Conservation (phyloP, 257 asterid genomes). For the Rauvolfia tetraphylla region DNA sequence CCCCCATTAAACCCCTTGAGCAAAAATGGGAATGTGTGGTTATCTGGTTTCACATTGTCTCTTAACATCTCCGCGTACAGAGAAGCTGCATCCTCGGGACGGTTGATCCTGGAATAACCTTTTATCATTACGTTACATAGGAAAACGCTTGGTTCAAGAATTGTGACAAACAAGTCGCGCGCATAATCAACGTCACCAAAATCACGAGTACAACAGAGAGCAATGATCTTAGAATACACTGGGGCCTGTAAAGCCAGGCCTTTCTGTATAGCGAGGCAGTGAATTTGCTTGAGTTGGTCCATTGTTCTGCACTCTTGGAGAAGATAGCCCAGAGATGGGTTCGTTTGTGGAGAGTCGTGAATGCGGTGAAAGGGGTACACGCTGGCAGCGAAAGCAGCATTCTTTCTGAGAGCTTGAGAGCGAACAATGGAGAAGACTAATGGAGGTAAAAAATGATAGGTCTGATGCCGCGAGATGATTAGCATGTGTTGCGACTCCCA, state of each 20-base stretch:
- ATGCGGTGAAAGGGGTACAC: neutral
- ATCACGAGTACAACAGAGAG: constrained; percentile 10
- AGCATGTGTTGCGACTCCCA: constrained; percentile 4
- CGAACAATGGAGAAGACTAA: neutral
- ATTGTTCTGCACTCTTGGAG: constrained; percentile 17
- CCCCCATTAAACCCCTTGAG: constrained; percentile 27
- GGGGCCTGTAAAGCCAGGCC: constrained; percentile 6
- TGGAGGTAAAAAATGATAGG: neutral
- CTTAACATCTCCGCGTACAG: constrained; percentile 27
- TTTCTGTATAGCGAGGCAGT: constrained; percentile 14
- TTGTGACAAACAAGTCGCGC: constrained; percentile 25
- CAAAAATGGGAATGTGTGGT: constrained; percentile 31
- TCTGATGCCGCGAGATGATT: neutral
- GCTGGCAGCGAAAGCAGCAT: neutral
- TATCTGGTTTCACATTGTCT: constrained; percentile 22
- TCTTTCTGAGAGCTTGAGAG: constrained; percentile 9
- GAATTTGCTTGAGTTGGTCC: constrained; percentile 24
- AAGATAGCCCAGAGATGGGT: constrained; percentile 5
- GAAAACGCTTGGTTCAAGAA: constrained; percentile 26
- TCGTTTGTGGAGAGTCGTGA: constrained; percentile 15
- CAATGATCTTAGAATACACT: constrained; percentile 18
- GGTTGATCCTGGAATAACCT: constrained; percentile 21
- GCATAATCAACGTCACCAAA: constrained; percentile 25
- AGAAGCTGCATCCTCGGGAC: constrained; percentile 16
- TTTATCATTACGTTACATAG: constrained; percentile 34